phyloP scores from a whole-genome alignment of 495 filamentous ascomycete species.

The Penicillium maclennaniae region DNA sequence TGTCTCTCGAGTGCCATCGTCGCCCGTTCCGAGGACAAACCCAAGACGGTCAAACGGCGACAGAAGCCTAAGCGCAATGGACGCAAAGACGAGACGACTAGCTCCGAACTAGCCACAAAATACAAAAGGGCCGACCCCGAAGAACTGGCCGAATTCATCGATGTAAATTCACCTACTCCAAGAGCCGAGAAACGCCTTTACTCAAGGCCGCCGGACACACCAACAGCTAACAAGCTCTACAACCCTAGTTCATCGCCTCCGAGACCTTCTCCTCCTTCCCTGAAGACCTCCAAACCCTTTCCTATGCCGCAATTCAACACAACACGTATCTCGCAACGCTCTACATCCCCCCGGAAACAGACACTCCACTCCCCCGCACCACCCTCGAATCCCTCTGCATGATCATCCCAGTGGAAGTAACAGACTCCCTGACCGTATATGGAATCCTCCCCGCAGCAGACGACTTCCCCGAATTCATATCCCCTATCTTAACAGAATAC shows the following conservation, averaged over 20 bases:
- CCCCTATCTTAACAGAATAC: conserved; percentile 58
- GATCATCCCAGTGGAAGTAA: conserved; percentile 45
- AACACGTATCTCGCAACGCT: conserved; percentile 41
- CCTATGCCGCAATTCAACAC: conserved; percentile 52
- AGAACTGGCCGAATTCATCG: conserved; percentile 71
- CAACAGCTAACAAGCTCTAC: conserved; percentile 1
- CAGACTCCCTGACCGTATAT: conserved; percentile 63
- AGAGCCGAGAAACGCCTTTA: neutral
- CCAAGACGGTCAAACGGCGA: conserved; percentile 42
- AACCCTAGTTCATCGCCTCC: conserved; percentile 61
- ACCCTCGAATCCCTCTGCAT: conserved; percentile 39
- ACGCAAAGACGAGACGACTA: conserved; percentile 14
- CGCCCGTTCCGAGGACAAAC: conserved; percentile 45
- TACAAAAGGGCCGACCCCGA: conserved; percentile 47
- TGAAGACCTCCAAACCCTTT: conserved; percentile 52
- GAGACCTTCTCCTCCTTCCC: conserved; percentile 67
- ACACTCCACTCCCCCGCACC: conserved; percentile 42
- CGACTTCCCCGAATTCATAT: conserved; percentile 53
- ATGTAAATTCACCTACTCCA: conserved; percentile 35
- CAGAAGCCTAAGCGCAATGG: conserved; percentile 32
- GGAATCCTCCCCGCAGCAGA: conserved; percentile 47
- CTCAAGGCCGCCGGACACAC: neutral
- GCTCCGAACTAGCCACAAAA: conserved; percentile 3
- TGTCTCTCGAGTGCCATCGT: conserved; percentile 57
- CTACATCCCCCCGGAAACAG: conserved; percentile 43